Evolutionary conservation across 306 rosid species (phyloP).

Genomic region (Hippophae rhamnoides): DNA sequence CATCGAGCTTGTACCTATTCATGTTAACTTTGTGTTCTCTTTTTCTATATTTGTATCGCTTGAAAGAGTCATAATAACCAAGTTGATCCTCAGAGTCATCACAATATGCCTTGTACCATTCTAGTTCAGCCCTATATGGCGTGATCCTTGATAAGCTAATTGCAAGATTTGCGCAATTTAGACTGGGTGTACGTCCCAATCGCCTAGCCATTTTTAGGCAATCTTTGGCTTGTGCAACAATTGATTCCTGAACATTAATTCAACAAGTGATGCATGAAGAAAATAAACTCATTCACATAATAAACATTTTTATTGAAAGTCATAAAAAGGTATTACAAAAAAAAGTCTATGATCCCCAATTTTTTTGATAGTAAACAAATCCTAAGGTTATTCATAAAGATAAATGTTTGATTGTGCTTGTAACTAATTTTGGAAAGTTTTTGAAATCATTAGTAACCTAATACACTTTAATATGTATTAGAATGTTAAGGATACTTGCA

Average conservation of each 20-base stretch:
- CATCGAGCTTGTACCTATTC: constrained; percentile 51
- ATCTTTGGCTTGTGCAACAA: constrained; percentile 35
- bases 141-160: constrained; percentile 39
- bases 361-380: no score
- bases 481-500: no score
- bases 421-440: no score
- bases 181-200: constrained; percentile 51
- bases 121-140: constrained; percentile 72
- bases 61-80: constrained; percentile 79
- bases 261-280: background rate
- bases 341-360: no score
- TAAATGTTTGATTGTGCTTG: no score
- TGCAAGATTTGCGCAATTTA: constrained; percentile 51
- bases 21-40: constrained; percentile 42
- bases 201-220: constrained; percentile 60
- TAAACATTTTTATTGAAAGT: no score
- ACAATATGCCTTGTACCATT: constrained; percentile 62
- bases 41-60: constrained; percentile 36
- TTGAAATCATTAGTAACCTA: no score
- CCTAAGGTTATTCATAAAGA: no score
- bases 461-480: no score
- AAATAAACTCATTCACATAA: no score
- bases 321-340: no score
- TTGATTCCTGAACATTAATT: constrained; percentile 40
- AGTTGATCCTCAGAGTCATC: constrained; percentile 44